Base-by-base conservation (phyloP, 768 basidiomycete species). In the Pleurotus djamor region DNA sequence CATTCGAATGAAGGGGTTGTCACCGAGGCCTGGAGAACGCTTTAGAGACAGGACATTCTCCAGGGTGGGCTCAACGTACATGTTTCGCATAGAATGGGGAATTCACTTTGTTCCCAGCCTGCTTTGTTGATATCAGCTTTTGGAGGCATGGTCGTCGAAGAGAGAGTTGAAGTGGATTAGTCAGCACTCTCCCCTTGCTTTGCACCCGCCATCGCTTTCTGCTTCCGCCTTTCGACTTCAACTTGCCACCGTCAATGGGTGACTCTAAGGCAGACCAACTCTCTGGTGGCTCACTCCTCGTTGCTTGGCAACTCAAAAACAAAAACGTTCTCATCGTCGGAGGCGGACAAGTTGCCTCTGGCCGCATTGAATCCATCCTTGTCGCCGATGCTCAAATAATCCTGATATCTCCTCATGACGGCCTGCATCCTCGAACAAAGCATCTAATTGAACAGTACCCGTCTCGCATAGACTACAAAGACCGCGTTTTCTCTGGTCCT, bases 41-140 rank as follows among this genome's bases (percentile, higher is more conserved):
- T 17, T 5, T 50, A 17, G 13, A 59, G 33, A 37, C 52, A 16
- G 41, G 21, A 52, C 58, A 57, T 16, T 17, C 21, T 28, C 21
- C 21, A 28, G 21, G 21, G 16, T 36, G 17, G 5, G 33, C 10
- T 8, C 13, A 57, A 74, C 88, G 63, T 68, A 91, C 94, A 96
- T 70, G 91, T 93, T 74, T 96, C 94, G 71, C 94, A 96, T 21
- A 96, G 85, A 71, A 94, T 92, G 4, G 94, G 94, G 57, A 95
- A 95, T 71, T 95, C 94, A 71, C 88, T 90, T 76, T 92, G 89
- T 69, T 96, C 94, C 91, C 91, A 92, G 12, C 93, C 92, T 17
- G 94, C 92, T 73, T 94, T 95, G 80, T 96, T 96, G 63, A 96
- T 87, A 71, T 96, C 94, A n/a, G 88, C 83, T 76, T 94, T 94